Evolutionary conservation across 257 asterid genomes (phyloP), one percentile per base, ranked within the genome.

Genomic region (Solanum phureja): DNA sequence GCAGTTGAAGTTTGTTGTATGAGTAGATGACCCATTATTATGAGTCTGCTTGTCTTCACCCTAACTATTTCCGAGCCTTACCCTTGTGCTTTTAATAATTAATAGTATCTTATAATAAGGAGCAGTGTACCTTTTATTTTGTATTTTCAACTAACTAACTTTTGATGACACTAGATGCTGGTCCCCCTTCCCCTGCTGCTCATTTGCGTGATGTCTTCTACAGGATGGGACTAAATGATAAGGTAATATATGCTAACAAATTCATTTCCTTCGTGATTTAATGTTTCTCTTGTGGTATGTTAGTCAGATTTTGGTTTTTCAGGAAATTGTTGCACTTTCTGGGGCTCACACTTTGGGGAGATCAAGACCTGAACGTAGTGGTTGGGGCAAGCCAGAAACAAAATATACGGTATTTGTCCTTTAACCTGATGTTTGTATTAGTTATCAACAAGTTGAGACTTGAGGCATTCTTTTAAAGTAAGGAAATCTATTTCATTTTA

Each of bases 281-380:
- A 76, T 6, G 58, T 76, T 75, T 24, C 83, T 38, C 21, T 40
- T 76, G 83, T 2, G 27, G 60, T n/a, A n/a, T 33, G 85, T 86
- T 77, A 52, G 71, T 73, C 29, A 72, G 74, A 85, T 88, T 89
- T 89, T 74, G 76, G 35, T 88, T 79, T 77, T 89, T 84, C 94
- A 97, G 99, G 99, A 97, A 92, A 96, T 97, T 89, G 99, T 97
- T 87, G 99, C 98, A 52, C 99, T 97, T 56, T 97, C 99, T 85
- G 99, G 99, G 88, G 99, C 98, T 9, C 99, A 97, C 91, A 97
- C 99, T 56, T 91, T 97, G 58, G 99, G 99, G 83, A 93, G 99
- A 91, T 95, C 99, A 73, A 94, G 99, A 88, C 99, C 99, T 13
- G 99, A 97, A 23, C 99, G 99, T 38, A 97, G 99, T 93, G 99